Base-by-base conservation (phyloP, 495 filamentous ascomycete species). In the Cladorrhinum samala region DNA sequence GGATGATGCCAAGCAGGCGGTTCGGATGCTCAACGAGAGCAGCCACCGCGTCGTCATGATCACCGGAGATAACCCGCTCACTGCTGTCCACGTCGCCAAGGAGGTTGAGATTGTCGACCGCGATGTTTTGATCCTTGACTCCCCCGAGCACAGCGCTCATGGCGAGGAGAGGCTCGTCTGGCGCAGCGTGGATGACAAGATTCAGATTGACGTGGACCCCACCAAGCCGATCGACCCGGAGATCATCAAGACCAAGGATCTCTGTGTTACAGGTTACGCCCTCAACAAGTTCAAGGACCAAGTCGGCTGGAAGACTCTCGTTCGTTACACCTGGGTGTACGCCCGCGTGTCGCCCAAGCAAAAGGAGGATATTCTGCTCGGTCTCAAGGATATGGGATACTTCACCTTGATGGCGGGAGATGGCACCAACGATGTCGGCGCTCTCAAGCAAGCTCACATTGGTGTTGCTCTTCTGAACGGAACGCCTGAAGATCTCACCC, bases 21-120 rank as follows among this genome's bases (percentile, higher is more conserved):
- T 97, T 24, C 88, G 84, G 42, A 97, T 99, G 93, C 78, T 99
- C 52, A 99, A 96, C 64, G 94, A 97, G 73, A 96, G 92, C 70
- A 95, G 89, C 70, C 93, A 99, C 73, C 89, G 93, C 58, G 89
- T 94, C 51, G 88, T 97, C 59, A 99, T 99, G 93, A 99, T 99
- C 52, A 99, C 93, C 44, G 93, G 93, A 61, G 93, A 99, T 70
- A 99, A 99, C 64, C 91, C 93, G 18, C 78, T 99, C 38, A 99
- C 93, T 19, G 93, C 93, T 57, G 87, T 93, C 20, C 92, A 99
- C 65, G 93, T 99, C 53, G 93, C 93, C 11, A 84, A 85, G 40
- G 83, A 97, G 65, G 93, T 99, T 36, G 93, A 99, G 62, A 99
- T 99, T 64, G 88, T 99, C 18, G 93, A 99, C 60, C 85, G 93